Base-by-base conservation (phyloP, 805 yeast species). In the Kuraishia cidri region DNA sequence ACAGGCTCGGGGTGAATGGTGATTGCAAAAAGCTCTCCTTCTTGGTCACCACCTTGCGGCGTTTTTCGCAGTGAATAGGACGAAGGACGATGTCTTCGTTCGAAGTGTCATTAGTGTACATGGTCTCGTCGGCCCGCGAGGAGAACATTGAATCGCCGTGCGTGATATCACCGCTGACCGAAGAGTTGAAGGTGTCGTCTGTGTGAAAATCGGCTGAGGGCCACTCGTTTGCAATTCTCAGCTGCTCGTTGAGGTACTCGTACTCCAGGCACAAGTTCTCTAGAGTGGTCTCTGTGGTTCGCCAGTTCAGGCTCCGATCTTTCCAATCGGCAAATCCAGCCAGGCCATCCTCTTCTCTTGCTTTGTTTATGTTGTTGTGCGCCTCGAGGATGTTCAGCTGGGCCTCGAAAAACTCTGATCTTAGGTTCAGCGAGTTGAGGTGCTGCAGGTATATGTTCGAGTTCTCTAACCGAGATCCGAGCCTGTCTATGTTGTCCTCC, bases 201-300 rank as follows among this genome's bases (percentile, higher is more conserved):
- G n/a, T n/a, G n/a, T n/a, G n/a, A n/a, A n/a, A n/a, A n/a, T n/a
- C n/a, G n/a, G n/a, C n/a, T n/a, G n/a, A n/a, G n/a, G n/a, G n/a
- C n/a, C n/a, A n/a, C n/a, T n/a, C n/a, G n/a, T n/a, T n/a, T n/a
- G n/a, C n/a, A n/a, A n/a, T n/a, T n/a, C n/a, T n/a, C 23, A 20
- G 23, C 33, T 51, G 58, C 11, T 43, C 43, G n/a, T 34, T 49
- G 7, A 66, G 35, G 34, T 58, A 62, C 12, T 51, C 47, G 36
- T 52, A 66, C 38, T 67, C 73, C 30, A 60, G 43, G 23, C 53
- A 51, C 15, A 67, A 33, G 37, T 67, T 67, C 14, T 65, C 69
- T 28, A 64, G 45, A 3, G 71, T 66, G 2, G 70, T 65, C 32
- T 63, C 66, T 0, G 64, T 57, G 4, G 69, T 62, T 48, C 60